phyloP scores from a whole-genome alignment of 495 filamentous ascomycete genomes.

The Hypoxylon perforatum region DNA sequence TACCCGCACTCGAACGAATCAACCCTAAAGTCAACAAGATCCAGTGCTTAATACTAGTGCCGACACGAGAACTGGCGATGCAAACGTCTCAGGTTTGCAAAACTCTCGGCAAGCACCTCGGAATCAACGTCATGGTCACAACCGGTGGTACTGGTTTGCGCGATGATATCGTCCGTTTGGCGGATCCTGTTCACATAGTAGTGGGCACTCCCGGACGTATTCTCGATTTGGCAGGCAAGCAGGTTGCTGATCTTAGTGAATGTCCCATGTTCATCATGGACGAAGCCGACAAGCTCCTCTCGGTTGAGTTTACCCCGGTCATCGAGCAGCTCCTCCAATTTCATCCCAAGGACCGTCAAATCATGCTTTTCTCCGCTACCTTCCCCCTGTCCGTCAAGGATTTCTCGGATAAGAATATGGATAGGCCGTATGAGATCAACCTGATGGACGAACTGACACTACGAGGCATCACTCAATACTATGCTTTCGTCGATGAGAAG shows the following conservation, averaged over 20 bases:
- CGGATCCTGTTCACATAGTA: conserved; percentile 95
- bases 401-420: conserved; percentile 99
- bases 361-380: conserved; percentile 94
- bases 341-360: conserved; percentile 94
- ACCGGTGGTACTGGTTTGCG: conserved; percentile 94
- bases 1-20: conserved; percentile 93
- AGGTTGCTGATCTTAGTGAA: conserved; percentile 93
- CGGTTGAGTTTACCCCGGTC: conserved; percentile 94
- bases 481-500: conserved; percentile 98
- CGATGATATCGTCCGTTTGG: conserved; percentile 95
- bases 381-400: conserved; percentile 96
- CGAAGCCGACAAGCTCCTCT: conserved; percentile 96
- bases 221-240: conserved; percentile 92
- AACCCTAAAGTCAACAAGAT: conserved; percentile 95
- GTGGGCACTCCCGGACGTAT: conserved; percentile 97
- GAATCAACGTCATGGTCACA: conserved; percentile 98
- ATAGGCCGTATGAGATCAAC: conserved; percentile 96
- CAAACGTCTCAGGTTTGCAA: conserved; percentile 99
- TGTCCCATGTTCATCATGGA: conserved; percentile 99
- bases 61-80: conserved; percentile 96
- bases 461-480: conserved; percentile 98
- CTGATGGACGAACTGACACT: conserved; percentile 99
- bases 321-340: conserved; percentile 95
- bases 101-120: conserved; percentile 94
- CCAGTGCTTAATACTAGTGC: conserved; percentile 94